Percentiles rank a stretch among this genome's conserved stretches.
Conservation (phyloP, 2,329 filamentous ascomycete species). For the Ceratocystis eucalypticola region DNA sequence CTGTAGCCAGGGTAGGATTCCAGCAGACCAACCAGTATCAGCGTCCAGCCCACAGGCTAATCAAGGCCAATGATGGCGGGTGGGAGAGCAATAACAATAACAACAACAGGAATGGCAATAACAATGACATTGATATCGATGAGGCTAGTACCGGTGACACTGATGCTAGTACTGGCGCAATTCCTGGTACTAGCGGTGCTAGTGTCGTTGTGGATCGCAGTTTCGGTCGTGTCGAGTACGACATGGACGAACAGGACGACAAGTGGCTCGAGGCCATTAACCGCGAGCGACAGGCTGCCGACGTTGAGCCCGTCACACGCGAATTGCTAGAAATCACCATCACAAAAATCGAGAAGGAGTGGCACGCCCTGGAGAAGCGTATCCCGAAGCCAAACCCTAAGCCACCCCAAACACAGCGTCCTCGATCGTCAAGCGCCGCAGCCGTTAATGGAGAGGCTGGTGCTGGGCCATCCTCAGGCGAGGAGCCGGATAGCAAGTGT, state of each 20-base stretch:
- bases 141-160: too few species aligned
- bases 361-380: conserved; percentile 87
- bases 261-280: conserved; percentile 89
- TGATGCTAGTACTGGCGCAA: too few species aligned
- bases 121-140: conserved; percentile 13
- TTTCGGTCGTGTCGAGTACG: conserved; percentile 84
- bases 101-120: conserved; percentile 19
- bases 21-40: conserved; percentile 87
- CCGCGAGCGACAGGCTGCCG: conserved; percentile 55
- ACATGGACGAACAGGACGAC: conserved; percentile 99
- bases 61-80: conserved; percentile 47
- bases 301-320: conserved; percentile 72
- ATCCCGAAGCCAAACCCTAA: conserved; percentile 97
- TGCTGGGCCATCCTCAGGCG: conserved; percentile 35
- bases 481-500: conserved; percentile 95
- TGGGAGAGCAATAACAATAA: conserved; percentile 39
- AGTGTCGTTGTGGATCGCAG: conserved; percentile 23
- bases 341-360: conserved; percentile 98
- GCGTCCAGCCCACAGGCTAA: conserved; percentile 58
- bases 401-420: conserved; percentile 84
- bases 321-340: conserved; percentile 96
- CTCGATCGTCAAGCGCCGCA: conserved; percentile 82
- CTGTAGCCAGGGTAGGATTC: conserved; percentile 91
- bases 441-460: conserved; percentile 89
- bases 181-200: too few species aligned